Evolutionary conservation across 1,284 basidiomycete genomes (phyloP), one percentile per base, ranked within the genome.

Genomic region (Apiotrichum mycotoxinovorans): DNA sequence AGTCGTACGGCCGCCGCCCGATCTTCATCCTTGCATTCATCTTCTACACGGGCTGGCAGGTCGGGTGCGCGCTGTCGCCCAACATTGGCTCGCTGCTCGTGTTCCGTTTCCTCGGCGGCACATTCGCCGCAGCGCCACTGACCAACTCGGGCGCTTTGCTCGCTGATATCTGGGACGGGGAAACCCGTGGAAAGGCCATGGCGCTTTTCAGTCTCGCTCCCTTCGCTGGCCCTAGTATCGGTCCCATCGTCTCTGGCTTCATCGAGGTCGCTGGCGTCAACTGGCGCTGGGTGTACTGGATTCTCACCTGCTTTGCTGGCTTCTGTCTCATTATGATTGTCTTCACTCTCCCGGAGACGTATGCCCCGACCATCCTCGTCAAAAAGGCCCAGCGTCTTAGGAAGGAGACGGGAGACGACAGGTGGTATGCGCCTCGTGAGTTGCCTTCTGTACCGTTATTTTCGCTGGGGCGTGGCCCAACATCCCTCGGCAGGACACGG

Each of bases 301-400:
- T 88, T 41, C 73, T 87, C 40, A 80, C 86, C 14, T 80, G 84
- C 34, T 90, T 91, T 66, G 78, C 74, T 12, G 77, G 71, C 17
- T 58, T 70, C 15, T 74, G 71, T 58, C 57, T 67, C 33, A 44
- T 62, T 25, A 17, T 70, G 58, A 82, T 87, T 59, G 49, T 88
- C 38, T 80, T 91, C 54, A 84, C 85, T 2, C 73, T 93, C 0
- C 87, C 87, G 0, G 90, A 93, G 77, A 91, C 90, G 53, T 87
- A 80, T 57, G 73, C 77, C 1, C 80, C 80, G 2, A 70, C 69
- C 44, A 72, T 91, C 12, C 79, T 89, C 5, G 72, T 72, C 34
- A 64, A 66, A 3, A 83, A 83, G 67, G 83, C 83, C 2, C 71
- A 76, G 61, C 67, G 74, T 4, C 61, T 82, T 18, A 74, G 83